These are phyloP conservation scores for Pulveroboletus sp. DNA, from an alignment of 768 basidiomycete genomes.

Conservation along the genomic window DNA sequence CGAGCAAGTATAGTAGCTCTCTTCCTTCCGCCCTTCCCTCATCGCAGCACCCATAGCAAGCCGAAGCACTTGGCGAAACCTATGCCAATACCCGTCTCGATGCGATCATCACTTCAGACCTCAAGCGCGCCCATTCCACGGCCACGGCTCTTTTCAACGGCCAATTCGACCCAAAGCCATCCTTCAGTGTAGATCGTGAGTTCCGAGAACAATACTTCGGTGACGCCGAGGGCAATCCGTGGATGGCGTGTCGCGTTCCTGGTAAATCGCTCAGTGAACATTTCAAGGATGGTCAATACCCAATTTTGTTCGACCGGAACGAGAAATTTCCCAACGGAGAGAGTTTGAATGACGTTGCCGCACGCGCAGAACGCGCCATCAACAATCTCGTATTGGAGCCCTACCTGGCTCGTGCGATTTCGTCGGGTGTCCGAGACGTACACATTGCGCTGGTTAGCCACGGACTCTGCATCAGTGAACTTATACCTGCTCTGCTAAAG, in stretches of 20 bases:
- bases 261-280: constrained; percentile 40
- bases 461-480: constrained; percentile 62
- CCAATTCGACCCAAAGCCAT: constrained; percentile 44
- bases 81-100: constrained; percentile 46
- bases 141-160: constrained; percentile 50
- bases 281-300: constrained; percentile 50
- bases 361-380: constrained; percentile 49
- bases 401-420: constrained; percentile 43
- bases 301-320: constrained; percentile 39
- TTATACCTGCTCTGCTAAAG: constrained; percentile 48
- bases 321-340: constrained; percentile 70
- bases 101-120: constrained; percentile 60
- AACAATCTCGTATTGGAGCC: constrained; percentile 48
- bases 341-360: constrained; percentile 56
- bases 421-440: constrained; percentile 34
- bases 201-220: constrained; percentile 72
- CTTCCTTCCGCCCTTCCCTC: not conserved
- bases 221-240: constrained; percentile 59
- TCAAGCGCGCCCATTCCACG: constrained; percentile 60
- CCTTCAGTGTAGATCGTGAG: constrained; percentile 43
- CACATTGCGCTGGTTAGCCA: constrained; percentile 73
- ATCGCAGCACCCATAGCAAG: constrained; percentile 44
- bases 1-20: constrained; percentile 33
- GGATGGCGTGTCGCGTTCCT: constrained; percentile 27
- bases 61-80: constrained; percentile 53